Conservation (phyloP, 306 rosid species). For the Vigna hirtella region DNA sequence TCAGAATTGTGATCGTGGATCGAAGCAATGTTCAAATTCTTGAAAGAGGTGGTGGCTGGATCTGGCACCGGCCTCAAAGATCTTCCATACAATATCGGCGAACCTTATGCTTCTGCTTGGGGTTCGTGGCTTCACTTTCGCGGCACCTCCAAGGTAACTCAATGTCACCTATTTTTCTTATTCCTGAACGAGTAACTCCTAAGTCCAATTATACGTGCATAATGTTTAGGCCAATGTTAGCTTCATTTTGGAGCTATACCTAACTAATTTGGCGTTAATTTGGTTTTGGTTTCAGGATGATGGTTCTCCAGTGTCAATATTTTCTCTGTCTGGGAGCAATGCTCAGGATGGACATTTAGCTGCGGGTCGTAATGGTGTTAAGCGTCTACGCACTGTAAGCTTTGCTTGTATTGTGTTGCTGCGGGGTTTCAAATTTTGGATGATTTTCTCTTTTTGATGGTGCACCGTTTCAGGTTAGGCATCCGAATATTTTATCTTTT, state of each 20-base stretch:
- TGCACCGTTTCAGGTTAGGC: constrained; percentile 83
- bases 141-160: constrained; percentile 81
- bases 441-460: constrained; percentile 16
- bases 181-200: background rate
- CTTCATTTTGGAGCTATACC: constrained; percentile 36
- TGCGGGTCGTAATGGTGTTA: constrained; percentile 96
- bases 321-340: constrained; percentile 83
- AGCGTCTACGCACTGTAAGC: constrained; percentile 79
- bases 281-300: constrained; percentile 67
- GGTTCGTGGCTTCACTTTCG: constrained; percentile 97
- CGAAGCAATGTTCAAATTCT: constrained; percentile 68
- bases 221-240: background rate
- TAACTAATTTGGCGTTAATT: constrained; percentile 18
- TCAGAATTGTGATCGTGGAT: constrained; percentile 33
- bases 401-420: constrained; percentile 18
- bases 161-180: background rate
- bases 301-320: constrained; percentile 86
- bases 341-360: constrained; percentile 93
- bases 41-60: constrained; percentile 97
- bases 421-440: background rate
- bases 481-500: constrained; percentile 96
- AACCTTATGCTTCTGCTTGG: constrained; percentile 90
- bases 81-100: constrained; percentile 93
- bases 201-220: background rate
- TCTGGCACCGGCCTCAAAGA: constrained; percentile 87